Base-by-base conservation (phyloP, 177 flowering plant species). In the Telopea speciosissima region DNA sequence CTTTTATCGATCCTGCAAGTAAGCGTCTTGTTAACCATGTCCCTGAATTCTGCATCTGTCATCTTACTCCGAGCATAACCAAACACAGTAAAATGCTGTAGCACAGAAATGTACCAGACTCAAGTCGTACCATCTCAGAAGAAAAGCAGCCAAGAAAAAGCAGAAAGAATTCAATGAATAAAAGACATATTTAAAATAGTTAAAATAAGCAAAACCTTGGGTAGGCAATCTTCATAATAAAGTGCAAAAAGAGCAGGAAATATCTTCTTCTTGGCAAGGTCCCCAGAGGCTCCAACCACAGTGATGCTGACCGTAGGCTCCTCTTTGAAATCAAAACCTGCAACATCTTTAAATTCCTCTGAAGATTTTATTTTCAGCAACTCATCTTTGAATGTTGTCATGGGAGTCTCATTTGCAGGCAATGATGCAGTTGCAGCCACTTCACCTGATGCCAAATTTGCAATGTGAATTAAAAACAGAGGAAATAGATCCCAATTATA, bases 1-100 rank as follows among this genome's bases (percentile, higher is more conserved):
- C 96, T 92, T 80, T 87, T 81, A 77, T 94, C 97, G 44, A 94
- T 92, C 76, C 98, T 82, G 84, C 97, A 92, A 64, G 98, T 92
- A 40, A 94, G 88, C 12, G 98, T 94, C 82, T 73, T 88, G 88
- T 96, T 89, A 72, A 94, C 88, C 93, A 89, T 90, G 79, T 72
- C 82, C 76, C 99, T 83, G 23, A 94, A 85, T 74, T 94, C 97
- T 28, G 84, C 90, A 81, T 94, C 97, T 10, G 89, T 89, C 99
- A 94, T 92, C 87, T 90, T 92, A 79, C 96, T 94, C 75, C 99
- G 85, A 49, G 99, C 92, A 86, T 92, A 94, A 67, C 99, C 99
- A 76, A 75, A 94, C 14, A 94, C 72, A 2, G 93, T 87, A 70
- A 94, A 94, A 75, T 94, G 95, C 98, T 93, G 90, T 78, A 70